Evolutionary conservation across 2,329 filamentous ascomycete genomes (phyloP).

Genomic region (Botrytis fragariae): DNA sequence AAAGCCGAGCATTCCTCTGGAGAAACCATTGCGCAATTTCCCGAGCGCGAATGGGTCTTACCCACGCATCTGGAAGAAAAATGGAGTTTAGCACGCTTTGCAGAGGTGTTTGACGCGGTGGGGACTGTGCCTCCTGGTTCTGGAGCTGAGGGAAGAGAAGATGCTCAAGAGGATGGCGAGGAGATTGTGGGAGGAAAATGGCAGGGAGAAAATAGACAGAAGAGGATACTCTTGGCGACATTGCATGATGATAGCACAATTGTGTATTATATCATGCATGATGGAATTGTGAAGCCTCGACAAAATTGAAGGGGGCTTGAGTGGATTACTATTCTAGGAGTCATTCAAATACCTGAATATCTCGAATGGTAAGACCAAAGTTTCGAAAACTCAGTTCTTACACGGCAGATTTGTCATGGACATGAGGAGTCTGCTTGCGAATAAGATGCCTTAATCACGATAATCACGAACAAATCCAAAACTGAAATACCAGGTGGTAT

Average conservation of each 20-base stretch:
- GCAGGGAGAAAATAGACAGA: slow-evolving; percentile 51
- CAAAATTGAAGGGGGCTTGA: slow-evolving; percentile 59
- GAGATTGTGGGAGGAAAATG: slow-evolving; percentile 42
- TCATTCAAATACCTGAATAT: background rate
- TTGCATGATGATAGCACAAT: slow-evolving; percentile 79
- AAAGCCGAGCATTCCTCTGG: slow-evolving; percentile 54
- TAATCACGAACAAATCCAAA: slow-evolving; percentile 67
- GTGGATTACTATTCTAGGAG: background rate
- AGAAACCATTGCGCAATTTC: slow-evolving; percentile 46
- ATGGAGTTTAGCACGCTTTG: slow-evolving; percentile 65
- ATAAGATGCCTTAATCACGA: slow-evolving; percentile 31
- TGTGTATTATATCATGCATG: slow-evolving; percentile 81
- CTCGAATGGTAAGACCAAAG: background rate
- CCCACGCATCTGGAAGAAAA: slow-evolving; percentile 71
- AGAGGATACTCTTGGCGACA: slow-evolving; percentile 71
- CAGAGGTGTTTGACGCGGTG: slow-evolving; percentile 66
- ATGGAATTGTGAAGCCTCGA: slow-evolving; percentile 81
- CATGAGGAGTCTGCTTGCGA: slow-evolving; percentile 27
- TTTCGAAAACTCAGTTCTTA: too few species aligned
- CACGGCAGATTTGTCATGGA: slow-evolving; percentile 40
- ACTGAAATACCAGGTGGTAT: slow-evolving; percentile 93
- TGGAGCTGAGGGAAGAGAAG: slow-evolving; percentile 24
- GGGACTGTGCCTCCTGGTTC: slow-evolving; percentile 44
- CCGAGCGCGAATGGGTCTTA: slow-evolving; percentile 73
- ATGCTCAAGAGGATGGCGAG: slow-evolving; percentile 23